Percentiles rank a stretch among this genome's conserved stretches.
These are phyloP conservation scores for Chrysosporium queenslandicum DNA, from an alignment of 2,329 filamentous ascomycete species.

Conservation along the genomic window DNA sequence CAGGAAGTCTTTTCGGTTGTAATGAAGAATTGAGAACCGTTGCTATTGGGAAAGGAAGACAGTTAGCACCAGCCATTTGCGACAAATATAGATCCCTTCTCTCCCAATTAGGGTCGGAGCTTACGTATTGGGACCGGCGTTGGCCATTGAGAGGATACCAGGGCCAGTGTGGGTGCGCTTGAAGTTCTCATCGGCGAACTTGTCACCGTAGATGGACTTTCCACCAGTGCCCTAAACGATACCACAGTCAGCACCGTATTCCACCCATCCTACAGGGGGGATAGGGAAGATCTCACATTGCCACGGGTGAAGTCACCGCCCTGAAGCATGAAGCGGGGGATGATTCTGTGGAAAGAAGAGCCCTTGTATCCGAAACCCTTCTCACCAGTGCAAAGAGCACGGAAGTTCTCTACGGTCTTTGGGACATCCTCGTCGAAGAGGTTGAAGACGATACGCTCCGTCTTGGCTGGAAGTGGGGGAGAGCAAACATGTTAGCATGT, in stretches of 20 bases:
- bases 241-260: background rate
- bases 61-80: background rate
- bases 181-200: constrained; percentile 94
- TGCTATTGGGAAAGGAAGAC: constrained; percentile 36
- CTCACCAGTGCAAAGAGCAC: constrained; percentile 67
- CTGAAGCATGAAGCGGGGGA: constrained; percentile 90
- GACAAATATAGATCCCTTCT: too few species aligned
- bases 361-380: constrained; percentile 74
- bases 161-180: constrained; percentile 59
- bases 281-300: constrained; percentile 60
- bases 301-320: constrained; percentile 89
- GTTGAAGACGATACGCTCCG: constrained; percentile 75
- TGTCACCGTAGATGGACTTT: constrained; percentile 90
- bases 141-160: constrained; percentile 87
- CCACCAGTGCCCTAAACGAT: constrained; percentile 66
- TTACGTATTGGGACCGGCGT: constrained; percentile 85
- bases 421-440: constrained; percentile 80
- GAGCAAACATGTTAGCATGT: constrained; percentile 3
- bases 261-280: too few species aligned
- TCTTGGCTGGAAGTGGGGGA: constrained; percentile 47
- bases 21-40: constrained; percentile 65
- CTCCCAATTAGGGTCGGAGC: constrained; percentile 23
- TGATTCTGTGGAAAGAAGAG: constrained; percentile 86
- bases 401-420: constrained; percentile 81
- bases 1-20: constrained; percentile 57